phyloP scores from a whole-genome alignment of 805 yeast genomes.

The Priceomyces haplophilus region DNA sequence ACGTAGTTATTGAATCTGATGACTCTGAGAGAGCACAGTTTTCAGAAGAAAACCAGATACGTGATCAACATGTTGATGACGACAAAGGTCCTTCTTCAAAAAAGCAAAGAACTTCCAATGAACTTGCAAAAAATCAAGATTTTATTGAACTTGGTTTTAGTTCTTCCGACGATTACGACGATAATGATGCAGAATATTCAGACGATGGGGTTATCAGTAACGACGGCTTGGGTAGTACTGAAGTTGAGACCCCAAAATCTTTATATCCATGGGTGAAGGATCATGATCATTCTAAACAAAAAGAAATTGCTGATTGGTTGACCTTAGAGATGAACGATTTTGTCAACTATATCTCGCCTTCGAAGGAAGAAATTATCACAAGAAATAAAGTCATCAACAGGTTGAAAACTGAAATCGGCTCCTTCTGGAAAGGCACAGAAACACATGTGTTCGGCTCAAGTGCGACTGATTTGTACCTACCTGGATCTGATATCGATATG shows the following conservation, averaged over 20 bases:
- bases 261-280: constrained; percentile 74
- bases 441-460: constrained; percentile 89
- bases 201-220: constrained; percentile 36
- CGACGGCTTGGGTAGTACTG: constrained; percentile 30
- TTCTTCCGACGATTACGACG: constrained; percentile 39
- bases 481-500: constrained; percentile 95
- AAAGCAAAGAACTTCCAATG: constrained; percentile 24
- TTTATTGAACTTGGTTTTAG: constrained; percentile 55
- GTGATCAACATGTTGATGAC: background rate
- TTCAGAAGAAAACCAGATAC: constrained; percentile 5
- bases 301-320: constrained; percentile 82
- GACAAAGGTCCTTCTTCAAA: constrained; percentile 6
- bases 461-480: constrained; percentile 89
- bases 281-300: constrained; percentile 72
- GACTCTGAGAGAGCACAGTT: constrained; percentile 6
- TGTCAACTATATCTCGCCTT: constrained; percentile 81
- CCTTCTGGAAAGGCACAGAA: constrained; percentile 75
- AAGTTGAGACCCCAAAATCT: constrained; percentile 24
- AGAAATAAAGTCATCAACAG: constrained; percentile 65
- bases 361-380: constrained; percentile 62
- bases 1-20: constrained; percentile 23
- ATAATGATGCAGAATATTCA: constrained; percentile 21
- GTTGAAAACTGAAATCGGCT: constrained; percentile 49
- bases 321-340: constrained; percentile 83
- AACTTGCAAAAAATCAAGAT: constrained; percentile 45